Conservation (phyloP, 2,329 filamentous ascomycete species). For the Macrophomina phaseolina region DNA sequence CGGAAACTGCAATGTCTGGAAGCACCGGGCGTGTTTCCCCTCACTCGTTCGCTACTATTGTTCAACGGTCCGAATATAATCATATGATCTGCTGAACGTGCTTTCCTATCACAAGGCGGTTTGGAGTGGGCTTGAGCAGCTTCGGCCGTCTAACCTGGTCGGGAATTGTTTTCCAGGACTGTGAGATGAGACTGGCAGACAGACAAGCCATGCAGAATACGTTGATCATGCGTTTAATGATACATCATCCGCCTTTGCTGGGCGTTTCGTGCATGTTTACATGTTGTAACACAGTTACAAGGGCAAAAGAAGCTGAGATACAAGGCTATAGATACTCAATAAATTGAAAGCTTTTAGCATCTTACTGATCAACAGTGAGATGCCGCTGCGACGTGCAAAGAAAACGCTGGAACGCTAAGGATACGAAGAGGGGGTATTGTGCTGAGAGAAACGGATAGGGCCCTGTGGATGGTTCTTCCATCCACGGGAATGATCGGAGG, state of each 20-base stretch:
- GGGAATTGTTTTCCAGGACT: not conserved
- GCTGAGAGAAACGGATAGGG: slow-evolving; percentile 2
- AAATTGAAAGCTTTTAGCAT: slow-evolving; percentile 4
- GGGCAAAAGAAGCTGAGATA: not conserved
- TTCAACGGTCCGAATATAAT: slow-evolving; percentile 7
- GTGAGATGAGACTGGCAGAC: too few relatives aligned
- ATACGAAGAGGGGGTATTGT: slow-evolving; percentile 20
- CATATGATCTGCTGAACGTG: not conserved
- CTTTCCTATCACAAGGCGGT: not conserved
- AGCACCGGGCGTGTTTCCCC: not conserved
- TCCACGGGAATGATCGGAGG: slow-evolving; percentile 16
- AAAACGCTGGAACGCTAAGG: slow-evolving; percentile 22
- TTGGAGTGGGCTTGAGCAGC: not conserved
- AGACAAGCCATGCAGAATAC: too few relatives aligned
- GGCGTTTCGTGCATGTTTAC: not conserved
- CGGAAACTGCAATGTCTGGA: not conserved
- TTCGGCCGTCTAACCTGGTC: not conserved
- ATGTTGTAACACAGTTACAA: not conserved
- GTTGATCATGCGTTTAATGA: not conserved
- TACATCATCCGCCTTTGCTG: not conserved
- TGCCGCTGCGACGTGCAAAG: not conserved
- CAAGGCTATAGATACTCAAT: not conserved
- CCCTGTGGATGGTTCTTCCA: not conserved
- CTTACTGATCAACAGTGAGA: slow-evolving; percentile 2
- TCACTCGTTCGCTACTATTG: not conserved